These are phyloP conservation scores for Pestalotiopsis sp. DNA, from an alignment of 2,329 filamentous ascomycete genomes.

Conservation along the genomic window DNA sequence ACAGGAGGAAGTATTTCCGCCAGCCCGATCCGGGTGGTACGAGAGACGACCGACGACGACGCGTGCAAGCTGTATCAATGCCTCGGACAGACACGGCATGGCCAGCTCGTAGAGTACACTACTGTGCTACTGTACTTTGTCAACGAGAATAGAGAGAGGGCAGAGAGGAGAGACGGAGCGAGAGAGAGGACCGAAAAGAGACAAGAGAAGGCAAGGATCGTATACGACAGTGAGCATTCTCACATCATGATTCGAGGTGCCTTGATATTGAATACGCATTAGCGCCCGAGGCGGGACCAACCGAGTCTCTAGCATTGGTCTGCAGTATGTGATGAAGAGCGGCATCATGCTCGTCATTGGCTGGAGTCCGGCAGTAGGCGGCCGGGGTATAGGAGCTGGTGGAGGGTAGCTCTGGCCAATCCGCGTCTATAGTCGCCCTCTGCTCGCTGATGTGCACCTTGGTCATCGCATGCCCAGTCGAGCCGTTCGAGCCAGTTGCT, in stretches of 20 bases:
- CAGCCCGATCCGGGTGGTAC: background rate
- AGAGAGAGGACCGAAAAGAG: background rate
- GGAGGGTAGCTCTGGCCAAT: slow-evolving; percentile 29
- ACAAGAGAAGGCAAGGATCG: background rate
- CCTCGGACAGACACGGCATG: background rate
- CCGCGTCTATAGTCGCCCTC: slow-evolving; percentile 29
- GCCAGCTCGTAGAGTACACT: background rate
- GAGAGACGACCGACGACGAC: background rate
- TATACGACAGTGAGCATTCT: background rate
- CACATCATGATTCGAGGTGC: slow-evolving; percentile 10
- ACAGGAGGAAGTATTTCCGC: slow-evolving; percentile 14
- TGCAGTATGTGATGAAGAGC: slow-evolving; percentile 28
- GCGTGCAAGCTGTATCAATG: background rate
- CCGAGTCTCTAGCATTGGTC: slow-evolving; percentile 26
- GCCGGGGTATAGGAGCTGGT: slow-evolving; percentile 21
- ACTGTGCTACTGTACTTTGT: background rate
- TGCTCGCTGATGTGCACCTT: slow-evolving; percentile 27
- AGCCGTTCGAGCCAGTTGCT: background rate
- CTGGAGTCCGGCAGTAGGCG: slow-evolving; percentile 22
- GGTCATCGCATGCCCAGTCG: background rate
- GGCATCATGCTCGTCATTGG: slow-evolving; percentile 27
- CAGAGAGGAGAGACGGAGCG: background rate
- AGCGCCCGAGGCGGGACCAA: slow-evolving; percentile 22
- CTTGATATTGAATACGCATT: slow-evolving; percentile 10
- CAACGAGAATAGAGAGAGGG: too few species aligned